Evolutionary conservation across 306 rosid genomes (phyloP), one percentile per base, ranked within the genome.

Genomic region (Chamaecrista fasciculata): DNA sequence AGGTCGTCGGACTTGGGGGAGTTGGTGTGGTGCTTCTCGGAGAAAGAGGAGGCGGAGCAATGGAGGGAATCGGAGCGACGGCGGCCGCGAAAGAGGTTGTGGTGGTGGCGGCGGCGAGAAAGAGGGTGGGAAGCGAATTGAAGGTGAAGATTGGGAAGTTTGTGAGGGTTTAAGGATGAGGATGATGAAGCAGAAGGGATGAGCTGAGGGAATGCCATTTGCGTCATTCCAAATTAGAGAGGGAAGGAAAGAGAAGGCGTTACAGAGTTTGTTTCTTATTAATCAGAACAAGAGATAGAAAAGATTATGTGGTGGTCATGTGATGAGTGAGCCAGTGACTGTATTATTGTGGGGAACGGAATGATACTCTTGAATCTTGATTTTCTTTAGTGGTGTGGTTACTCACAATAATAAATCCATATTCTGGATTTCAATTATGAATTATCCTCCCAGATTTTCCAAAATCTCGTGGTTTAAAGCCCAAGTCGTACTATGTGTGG

Each of bases 31-130:
- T 84, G 86, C 72, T 89, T 80, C 86, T 91, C 97, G 9, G 99
- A 67, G 90, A 85, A 90, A 2, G 97, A 94, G 7, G 97, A 90
- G 46, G 96, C 83, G 3, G 97, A 84, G 78, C 99, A 95, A 1
- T 86, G 84, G 26, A 89, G 80, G 3, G 81, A 76, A 19, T 26
- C 73, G n/a, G 39, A 63, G 10, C 73, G 78, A 2, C 71, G 65
- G 69, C 87, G 80, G 66, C 81, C 67, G 42, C 59, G 47, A 72
- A 28, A 55, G 72, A 77, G 76, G 52, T 79, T 73, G 53, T 34
- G 24, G 52, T 79, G 75, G 53, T 34, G 24, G 50, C 21, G 52
- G 77, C 36, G 76, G 64, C 10, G 76, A 24, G 44, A 50, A 46
- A 67, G 26, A 10, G 80, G 55, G 4, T 78, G 70, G 10, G 80